phyloP scores from a whole-genome alignment of 768 basidiomycete species.

The Rubroboletus satanas region DNA sequence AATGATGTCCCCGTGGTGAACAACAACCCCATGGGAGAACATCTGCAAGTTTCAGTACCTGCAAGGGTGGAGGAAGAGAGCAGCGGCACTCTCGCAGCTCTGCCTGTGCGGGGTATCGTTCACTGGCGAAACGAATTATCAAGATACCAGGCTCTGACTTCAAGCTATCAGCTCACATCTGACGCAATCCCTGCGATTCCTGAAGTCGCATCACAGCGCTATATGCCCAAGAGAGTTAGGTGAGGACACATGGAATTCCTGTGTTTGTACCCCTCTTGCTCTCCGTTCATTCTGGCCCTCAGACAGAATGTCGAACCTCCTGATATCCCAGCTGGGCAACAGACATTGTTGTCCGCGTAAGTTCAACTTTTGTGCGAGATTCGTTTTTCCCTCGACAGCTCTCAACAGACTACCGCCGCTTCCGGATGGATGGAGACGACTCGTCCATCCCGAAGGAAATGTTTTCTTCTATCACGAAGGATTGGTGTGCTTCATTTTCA shows the following conservation, averaged over 20 bases:
- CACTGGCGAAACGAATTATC: neutral
- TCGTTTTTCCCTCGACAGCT: neutral
- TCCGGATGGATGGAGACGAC: slow-evolving; percentile 3
- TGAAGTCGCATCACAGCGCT: slow-evolving; percentile 9
- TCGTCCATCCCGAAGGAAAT: slow-evolving; percentile 14
- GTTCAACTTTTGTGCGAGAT: neutral
- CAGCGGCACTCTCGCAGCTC: neutral
- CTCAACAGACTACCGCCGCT: neutral
- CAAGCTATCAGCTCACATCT: neutral
- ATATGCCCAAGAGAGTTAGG: neutral
- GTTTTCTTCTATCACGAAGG: slow-evolving; percentile 10
- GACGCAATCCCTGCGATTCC: slow-evolving; percentile 1
- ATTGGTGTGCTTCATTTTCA: slow-evolving; percentile 1
- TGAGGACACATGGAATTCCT: neutral
- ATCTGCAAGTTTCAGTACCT: neutral
- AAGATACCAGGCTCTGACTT: neutral
- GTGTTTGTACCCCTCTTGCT: neutral
- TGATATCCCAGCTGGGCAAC: slow-evolving; percentile 6
- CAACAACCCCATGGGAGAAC: neutral
- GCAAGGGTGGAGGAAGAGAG: neutral
- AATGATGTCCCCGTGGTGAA: neutral
- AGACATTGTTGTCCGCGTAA: slow-evolving; percentile 3
- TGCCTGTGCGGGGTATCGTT: neutral
- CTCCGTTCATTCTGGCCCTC: neutral
- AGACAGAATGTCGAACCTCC: neutral